These are phyloP conservation scores for Trichoderma cornu-damae DNA, from an alignment of 2,329 filamentous ascomycete genomes.

Conservation along the genomic window DNA sequence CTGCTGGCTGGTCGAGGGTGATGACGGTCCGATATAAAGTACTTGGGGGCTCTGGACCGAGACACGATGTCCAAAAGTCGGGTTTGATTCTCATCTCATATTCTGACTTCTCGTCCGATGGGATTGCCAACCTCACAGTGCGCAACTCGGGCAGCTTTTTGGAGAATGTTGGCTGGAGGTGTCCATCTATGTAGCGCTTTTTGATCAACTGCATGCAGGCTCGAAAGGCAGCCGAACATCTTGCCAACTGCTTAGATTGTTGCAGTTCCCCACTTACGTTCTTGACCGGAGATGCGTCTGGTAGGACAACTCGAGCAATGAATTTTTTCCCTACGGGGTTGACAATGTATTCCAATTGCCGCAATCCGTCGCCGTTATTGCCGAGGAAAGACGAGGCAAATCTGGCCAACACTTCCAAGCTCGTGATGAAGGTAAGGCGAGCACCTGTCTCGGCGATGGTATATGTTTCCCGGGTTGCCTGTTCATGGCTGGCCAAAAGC, in stretches of 20 bases:
- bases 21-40: slow-evolving; percentile 59
- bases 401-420: slow-evolving; percentile 63
- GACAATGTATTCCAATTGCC: slow-evolving; percentile 56
- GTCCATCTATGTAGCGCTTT: slow-evolving; percentile 62
- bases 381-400: slow-evolving; percentile 62
- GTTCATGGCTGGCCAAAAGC: slow-evolving; percentile 22
- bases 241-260: slow-evolving; percentile 69
- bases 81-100: slow-evolving; percentile 82
- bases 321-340: slow-evolving; percentile 54
- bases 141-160: slow-evolving; percentile 73
- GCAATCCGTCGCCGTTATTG: slow-evolving; percentile 30
- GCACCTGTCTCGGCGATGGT: slow-evolving; percentile 64
- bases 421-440: slow-evolving; percentile 71
- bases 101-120: slow-evolving; percentile 64
- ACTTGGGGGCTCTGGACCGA: slow-evolving; percentile 39
- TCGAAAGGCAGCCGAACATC: slow-evolving; percentile 84
- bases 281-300: slow-evolving; percentile 65
- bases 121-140: slow-evolving; percentile 82
- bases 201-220: slow-evolving; percentile 66
- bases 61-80: slow-evolving; percentile 55
- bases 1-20: slow-evolving; percentile 49
- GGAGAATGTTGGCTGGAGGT: slow-evolving; percentile 67
- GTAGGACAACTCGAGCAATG: slow-evolving; percentile 73
- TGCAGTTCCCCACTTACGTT: slow-evolving; percentile 59
- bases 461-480: slow-evolving; percentile 45